Conservation (phyloP, 2,329 filamentous ascomycete species). For the Ilyonectria destructans region DNA sequence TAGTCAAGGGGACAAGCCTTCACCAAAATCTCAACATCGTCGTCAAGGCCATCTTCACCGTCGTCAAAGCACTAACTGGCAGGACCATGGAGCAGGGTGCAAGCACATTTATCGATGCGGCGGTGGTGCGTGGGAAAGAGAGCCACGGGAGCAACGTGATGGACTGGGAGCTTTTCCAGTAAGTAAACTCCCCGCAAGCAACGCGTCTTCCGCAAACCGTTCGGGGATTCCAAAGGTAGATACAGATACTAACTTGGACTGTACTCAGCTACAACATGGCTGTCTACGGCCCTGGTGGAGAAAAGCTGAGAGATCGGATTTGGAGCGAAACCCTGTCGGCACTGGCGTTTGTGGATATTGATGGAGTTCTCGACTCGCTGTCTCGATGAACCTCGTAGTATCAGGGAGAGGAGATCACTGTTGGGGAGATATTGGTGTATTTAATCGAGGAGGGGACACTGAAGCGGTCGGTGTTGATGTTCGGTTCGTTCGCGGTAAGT, state of each 20-base stretch:
- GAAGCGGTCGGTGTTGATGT: neutral
- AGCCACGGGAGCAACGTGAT: conserved; percentile 45
- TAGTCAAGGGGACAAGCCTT: conserved; percentile 61
- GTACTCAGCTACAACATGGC: conserved; percentile 52
- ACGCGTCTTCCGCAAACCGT: neutral
- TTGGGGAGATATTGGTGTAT: neutral
- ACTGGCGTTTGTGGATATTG: conserved; percentile 52
- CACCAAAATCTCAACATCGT: conserved; percentile 50
- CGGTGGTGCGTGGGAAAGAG: conserved; percentile 41
- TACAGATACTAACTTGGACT: conserved; percentile 31
- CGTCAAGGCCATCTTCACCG: conserved; percentile 20
- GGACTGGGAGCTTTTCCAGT: conserved; percentile 48
- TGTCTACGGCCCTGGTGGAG: conserved; percentile 55
- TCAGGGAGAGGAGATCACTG: neutral
- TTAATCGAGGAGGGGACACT: neutral
- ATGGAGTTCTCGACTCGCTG: conserved; percentile 37
- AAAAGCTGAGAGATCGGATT: conserved; percentile 53
- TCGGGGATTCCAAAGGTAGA: neutral
- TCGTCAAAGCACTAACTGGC: conserved; percentile 31
- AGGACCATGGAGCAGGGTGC: conserved; percentile 39
- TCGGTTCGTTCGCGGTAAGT: no score
- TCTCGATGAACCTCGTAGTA: conserved; percentile 14
- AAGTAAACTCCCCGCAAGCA: conserved; percentile 24
- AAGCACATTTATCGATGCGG: conserved; percentile 42
- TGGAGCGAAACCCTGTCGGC: conserved; percentile 59